These are phyloP conservation scores for Colletotrichum tropicicola DNA, from an alignment of 2,329 filamentous ascomycete species.

Conservation along the genomic window DNA sequence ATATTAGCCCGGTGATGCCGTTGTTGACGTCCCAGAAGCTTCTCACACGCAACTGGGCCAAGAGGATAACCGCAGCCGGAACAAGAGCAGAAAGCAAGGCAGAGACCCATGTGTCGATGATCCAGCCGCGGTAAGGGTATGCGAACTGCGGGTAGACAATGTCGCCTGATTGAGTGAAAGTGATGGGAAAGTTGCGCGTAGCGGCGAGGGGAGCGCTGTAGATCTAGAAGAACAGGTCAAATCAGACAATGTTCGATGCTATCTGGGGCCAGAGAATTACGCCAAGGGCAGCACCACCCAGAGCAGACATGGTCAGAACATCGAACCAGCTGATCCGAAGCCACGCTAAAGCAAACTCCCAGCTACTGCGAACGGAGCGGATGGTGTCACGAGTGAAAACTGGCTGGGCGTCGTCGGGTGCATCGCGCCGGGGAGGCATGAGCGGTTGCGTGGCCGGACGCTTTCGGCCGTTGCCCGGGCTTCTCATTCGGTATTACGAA, in stretches of 20 bases:
- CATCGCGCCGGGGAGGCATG: too few species aligned
- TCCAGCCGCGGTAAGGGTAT: slow-evolving; percentile 70
- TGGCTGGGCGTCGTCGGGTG: background rate
- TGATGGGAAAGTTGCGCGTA: slow-evolving; percentile 69
- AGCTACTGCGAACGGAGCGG: background rate
- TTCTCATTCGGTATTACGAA: too few species aligned
- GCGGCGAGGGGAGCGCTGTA: slow-evolving; percentile 64
- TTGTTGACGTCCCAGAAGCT: slow-evolving; percentile 70
- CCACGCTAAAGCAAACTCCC: slow-evolving; percentile 48
- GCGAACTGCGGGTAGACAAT: slow-evolving; percentile 72
- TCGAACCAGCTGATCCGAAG: slow-evolving; percentile 67
- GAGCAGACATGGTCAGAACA: slow-evolving; percentile 63
- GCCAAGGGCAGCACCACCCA: slow-evolving; percentile 52
- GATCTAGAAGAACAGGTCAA: slow-evolving; percentile 48
- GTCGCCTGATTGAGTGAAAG: slow-evolving; percentile 64
- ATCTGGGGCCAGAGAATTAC: slow-evolving; percentile 32
- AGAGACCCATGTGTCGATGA: slow-evolving; percentile 67
- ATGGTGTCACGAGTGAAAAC: slow-evolving; percentile 16
- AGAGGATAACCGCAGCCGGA: slow-evolving; percentile 65
- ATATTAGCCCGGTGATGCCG: slow-evolving; percentile 67
- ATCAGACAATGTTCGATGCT: background rate
- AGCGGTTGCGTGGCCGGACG: too few species aligned
- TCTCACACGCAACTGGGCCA: slow-evolving; percentile 66
- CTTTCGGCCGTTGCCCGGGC: too few species aligned
- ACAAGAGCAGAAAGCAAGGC: slow-evolving; percentile 64